Evolutionary conservation across 2,329 filamentous ascomycete genomes (phyloP), one percentile per base, ranked within the genome.

Genomic region (Pseudogymnoascus sp.): DNA sequence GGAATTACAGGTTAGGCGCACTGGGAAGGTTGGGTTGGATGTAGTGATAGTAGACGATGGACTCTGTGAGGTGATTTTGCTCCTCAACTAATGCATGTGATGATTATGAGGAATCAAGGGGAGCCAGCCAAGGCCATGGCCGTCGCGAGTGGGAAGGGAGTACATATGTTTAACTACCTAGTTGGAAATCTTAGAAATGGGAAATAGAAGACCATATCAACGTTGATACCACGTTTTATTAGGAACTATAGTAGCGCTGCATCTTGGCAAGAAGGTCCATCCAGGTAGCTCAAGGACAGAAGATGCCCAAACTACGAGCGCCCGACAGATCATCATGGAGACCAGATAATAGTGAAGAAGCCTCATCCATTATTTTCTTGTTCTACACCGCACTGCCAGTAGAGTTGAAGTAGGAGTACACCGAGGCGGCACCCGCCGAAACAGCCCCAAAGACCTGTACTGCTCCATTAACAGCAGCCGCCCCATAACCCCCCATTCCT

Each of bases 401-500:
- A n/a, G n/a, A n/a, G n/a, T n/a, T n/a, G n/a, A n/a, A n/a, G n/a
- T n/a, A n/a, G n/a, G n/a, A n/a, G n/a, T n/a, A n/a, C n/a, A n/a
- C n/a, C n/a, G n/a, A n/a, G n/a, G n/a, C n/a, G n/a, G n/a, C n/a
- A n/a, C n/a, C n/a, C n/a, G n/a, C n/a, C 11, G 62, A 63, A 60
- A 60, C 14, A 14, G 6, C 16, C 23, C 7, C 62, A 61, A 5
- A 14, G 10, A 10, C 62, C 31, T 63, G 45, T 10, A n/a, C 3
- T 8, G 60, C 16, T 21, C 62, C 62, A 61, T 63, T 63, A 34
- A 63, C 18, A 61, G 18, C 47, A 23, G 14, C 31, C 39, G 5
- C 31, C 31, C 62, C 62, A 18, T 63, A 63, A 1, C 62, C 62
- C n/a, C 62, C 62, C 62, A 63, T 63, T 12, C 4, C 62, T 3